phyloP scores from a whole-genome alignment of 257 asterid species.

The Eustoma russellianum region DNA sequence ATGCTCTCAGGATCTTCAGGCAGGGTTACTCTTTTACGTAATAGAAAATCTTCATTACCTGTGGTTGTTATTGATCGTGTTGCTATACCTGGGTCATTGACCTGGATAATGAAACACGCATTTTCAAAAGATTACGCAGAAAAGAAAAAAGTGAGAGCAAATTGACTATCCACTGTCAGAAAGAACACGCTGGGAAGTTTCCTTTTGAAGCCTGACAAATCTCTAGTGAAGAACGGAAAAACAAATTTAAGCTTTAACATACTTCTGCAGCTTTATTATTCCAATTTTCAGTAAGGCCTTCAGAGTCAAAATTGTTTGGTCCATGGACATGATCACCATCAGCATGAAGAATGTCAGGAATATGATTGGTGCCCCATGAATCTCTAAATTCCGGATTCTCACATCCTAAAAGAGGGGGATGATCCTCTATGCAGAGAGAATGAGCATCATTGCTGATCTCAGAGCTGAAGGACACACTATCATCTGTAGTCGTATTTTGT shows the following conservation, averaged over 20 bases:
- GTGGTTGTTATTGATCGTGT: constrained; percentile 9
- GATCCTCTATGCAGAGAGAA: constrained; percentile 17
- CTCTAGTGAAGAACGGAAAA: background rate
- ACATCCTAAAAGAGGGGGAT: constrained; percentile 19
- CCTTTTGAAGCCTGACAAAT: background rate
- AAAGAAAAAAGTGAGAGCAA: background rate
- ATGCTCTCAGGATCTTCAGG: constrained; percentile 18
- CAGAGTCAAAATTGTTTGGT: constrained; percentile 21
- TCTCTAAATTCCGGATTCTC: constrained; percentile 27
- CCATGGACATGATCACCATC: constrained; percentile 8
- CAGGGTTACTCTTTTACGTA: constrained; percentile 16
- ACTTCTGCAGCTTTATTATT: constrained; percentile 26
- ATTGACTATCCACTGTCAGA: background rate
- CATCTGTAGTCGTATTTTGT: constrained; percentile 23
- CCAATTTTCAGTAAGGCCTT: constrained; percentile 15
- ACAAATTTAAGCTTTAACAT: background rate
- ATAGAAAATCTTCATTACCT: constrained; percentile 10
- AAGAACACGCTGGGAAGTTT: background rate
- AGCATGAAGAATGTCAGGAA: constrained; percentile 20
- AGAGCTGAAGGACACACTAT: constrained; percentile 19
- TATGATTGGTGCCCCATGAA: constrained; percentile 18
- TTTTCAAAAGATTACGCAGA: background rate
- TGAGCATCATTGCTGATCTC: constrained; percentile 25
- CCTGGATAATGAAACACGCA: constrained; percentile 22
- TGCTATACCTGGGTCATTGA: constrained; percentile 14